A percentile compares a stretch with the other conserved stretches of the same genome.
phyloP scores from a whole-genome alignment of 2,329 filamentous ascomycete genomes.

The Huntiella abstrusa region DNA sequence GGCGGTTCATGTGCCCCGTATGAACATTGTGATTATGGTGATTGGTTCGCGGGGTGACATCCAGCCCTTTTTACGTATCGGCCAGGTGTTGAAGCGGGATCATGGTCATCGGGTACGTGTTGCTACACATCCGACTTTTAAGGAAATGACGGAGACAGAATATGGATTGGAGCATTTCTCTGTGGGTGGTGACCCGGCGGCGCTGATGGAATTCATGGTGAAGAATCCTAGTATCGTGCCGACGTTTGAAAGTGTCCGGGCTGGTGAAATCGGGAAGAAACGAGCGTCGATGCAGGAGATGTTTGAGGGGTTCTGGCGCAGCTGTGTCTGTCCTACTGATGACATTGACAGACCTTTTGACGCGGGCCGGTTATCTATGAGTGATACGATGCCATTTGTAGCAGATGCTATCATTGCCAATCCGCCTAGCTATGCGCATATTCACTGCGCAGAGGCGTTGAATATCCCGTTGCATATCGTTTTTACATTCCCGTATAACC shows the following conservation, averaged over 20 bases:
- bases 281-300: slow-evolving; percentile 59
- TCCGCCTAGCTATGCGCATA: slow-evolving; percentile 57
- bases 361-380: slow-evolving; percentile 42
- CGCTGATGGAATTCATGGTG: slow-evolving; percentile 79
- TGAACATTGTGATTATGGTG: slow-evolving; percentile 72
- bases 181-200: slow-evolving; percentile 59
- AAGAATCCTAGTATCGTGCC: slow-evolving; percentile 68
- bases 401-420: slow-evolving; percentile 75
- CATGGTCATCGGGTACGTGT: slow-evolving; percentile 60
- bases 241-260: slow-evolving; percentile 49
- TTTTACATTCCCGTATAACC: slow-evolving; percentile 74
- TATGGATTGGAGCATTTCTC: slow-evolving; percentile 63
- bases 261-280: slow-evolving; percentile 51
- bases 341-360: slow-evolving; percentile 44
- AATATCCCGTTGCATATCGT: slow-evolving; percentile 67
- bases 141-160: slow-evolving; percentile 51
- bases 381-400: slow-evolving; percentile 30
- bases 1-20: slow-evolving; percentile 13
- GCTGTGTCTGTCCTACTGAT: slow-evolving; percentile 56
- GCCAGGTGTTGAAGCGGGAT: slow-evolving; percentile 49
- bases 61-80: slow-evolving; percentile 62
- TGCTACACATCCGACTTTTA: slow-evolving; percentile 61
- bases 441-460: slow-evolving; percentile 62
- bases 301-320: slow-evolving; percentile 68
- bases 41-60: slow-evolving; percentile 66